Percentiles rank a stretch among this genome's conserved stretches.
Evolutionary conservation across 2,329 filamentous ascomycete genomes (phyloP).

Genomic region (Ceratocystis cacaofunesta): DNA sequence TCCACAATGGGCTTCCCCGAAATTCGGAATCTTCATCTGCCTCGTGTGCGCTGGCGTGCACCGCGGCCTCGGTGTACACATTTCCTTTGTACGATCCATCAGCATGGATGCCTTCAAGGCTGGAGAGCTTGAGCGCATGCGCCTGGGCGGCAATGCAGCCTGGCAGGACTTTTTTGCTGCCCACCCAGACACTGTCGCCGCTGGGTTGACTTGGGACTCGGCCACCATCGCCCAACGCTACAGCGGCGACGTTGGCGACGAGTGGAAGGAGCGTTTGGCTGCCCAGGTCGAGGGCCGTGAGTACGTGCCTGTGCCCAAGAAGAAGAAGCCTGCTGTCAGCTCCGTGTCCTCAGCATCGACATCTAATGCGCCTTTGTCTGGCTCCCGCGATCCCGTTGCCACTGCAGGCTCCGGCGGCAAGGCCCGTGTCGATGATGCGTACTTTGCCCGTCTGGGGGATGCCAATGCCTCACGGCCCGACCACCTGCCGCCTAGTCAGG

Average conservation of each 20-base stretch:
- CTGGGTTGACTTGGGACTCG: slow-evolving; percentile 63
- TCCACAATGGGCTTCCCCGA: slow-evolving; percentile 94
- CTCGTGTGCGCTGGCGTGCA: slow-evolving; percentile 90
- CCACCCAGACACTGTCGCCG: slow-evolving; percentile 50
- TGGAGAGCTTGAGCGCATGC: slow-evolving; percentile 85
- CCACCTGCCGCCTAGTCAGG: slow-evolving; percentile 68
- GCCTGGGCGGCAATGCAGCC: slow-evolving; percentile 72
- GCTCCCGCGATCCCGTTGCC: slow-evolving; percentile 13
- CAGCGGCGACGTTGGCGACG: slow-evolving; percentile 76
- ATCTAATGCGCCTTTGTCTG: slow-evolving; percentile 21
- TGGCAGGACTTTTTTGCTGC: slow-evolving; percentile 80
- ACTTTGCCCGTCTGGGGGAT: slow-evolving; percentile 72
- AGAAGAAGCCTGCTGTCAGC: slow-evolving; percentile 28
- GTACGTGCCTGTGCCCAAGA: slow-evolving; percentile 61
- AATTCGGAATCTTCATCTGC: slow-evolving; percentile 98
- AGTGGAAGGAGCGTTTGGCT: slow-evolving; percentile 81
- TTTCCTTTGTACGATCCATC: slow-evolving; percentile 93
- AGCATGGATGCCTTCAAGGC: slow-evolving; percentile 98
- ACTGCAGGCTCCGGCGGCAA: slow-evolving; percentile 26
- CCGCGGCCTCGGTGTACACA: slow-evolving; percentile 88
- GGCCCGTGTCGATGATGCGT: slow-evolving; percentile 64
- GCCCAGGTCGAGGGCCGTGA: slow-evolving; percentile 79
- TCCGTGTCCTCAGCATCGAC: slow-evolving; percentile 23
- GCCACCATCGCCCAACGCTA: slow-evolving; percentile 84
- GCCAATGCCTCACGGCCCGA: slow-evolving; percentile 68